These are phyloP conservation scores for Pestalotiopsis sp. DNA, from an alignment of 2,329 filamentous ascomycete species.

Conservation along the genomic window DNA sequence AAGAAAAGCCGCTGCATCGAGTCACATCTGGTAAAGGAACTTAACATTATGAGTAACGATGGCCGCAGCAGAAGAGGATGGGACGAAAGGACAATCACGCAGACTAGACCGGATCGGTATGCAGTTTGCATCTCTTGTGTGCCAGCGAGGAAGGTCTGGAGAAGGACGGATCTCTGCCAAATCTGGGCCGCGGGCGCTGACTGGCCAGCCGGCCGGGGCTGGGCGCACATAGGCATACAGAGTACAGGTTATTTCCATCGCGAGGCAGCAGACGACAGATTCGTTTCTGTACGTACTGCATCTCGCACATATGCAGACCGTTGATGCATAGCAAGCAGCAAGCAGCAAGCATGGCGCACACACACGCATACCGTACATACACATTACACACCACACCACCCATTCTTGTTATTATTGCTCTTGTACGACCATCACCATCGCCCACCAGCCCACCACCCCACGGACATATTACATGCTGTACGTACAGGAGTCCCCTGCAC, in stretches of 20 bases:
- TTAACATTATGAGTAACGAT: slow-evolving; percentile 1
- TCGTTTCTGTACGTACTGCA: slow-evolving; percentile 21
- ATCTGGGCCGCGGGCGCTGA: background rate
- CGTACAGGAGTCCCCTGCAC: background rate
- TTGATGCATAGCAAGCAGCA: slow-evolving; percentile 20
- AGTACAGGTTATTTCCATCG: background rate
- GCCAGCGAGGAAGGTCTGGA: slow-evolving; percentile 10
- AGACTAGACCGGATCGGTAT: slow-evolving; percentile 2
- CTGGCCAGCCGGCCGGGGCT: background rate
- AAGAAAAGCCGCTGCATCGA: background rate
- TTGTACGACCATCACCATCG: background rate
- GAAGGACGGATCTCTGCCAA: slow-evolving; percentile 2
- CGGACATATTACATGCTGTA: background rate
- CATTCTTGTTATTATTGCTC: background rate
- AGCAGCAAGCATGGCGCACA: background rate
- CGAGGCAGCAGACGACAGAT: background rate
- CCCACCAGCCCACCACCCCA: background rate
- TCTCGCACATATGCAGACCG: slow-evolving; percentile 36
- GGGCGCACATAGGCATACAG: background rate
- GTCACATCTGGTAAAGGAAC: background rate
- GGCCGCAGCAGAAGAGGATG: background rate
- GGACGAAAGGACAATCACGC: slow-evolving; percentile 1
- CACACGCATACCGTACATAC: background rate
- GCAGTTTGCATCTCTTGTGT: background rate
- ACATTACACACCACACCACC: background rate